phyloP scores from a whole-genome alignment of 371 early-diverging fungal species.

The Lichtheimia ornata region DNA sequence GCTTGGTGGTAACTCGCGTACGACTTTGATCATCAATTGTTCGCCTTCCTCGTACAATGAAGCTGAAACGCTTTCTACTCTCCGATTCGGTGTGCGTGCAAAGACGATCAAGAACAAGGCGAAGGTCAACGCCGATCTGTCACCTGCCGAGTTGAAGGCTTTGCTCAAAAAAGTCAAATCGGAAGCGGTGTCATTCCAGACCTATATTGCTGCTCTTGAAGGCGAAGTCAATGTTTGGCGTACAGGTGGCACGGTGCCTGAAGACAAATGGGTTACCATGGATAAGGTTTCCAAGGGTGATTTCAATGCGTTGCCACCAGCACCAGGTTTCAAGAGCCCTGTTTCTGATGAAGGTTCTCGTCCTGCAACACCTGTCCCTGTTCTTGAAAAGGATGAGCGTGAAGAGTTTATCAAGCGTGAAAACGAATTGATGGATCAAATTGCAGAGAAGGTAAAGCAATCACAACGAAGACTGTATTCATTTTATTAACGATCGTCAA shows the following conservation, averaged over 20 bases:
- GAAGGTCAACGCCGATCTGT: slow-evolving; percentile 93
- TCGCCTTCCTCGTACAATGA: slow-evolving; percentile 95
- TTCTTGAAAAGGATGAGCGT: slow-evolving; percentile 83
- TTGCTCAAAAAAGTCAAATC: slow-evolving; percentile 85
- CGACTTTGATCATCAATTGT: slow-evolving; percentile 95
- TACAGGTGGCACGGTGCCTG: slow-evolving; percentile 72
- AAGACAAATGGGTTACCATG: slow-evolving; percentile 74
- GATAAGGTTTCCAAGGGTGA: slow-evolving; percentile 62
- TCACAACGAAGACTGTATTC: no score
- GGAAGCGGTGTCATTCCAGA: slow-evolving; percentile 77
- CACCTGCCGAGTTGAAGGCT: slow-evolving; percentile 89
- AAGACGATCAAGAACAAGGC: slow-evolving; percentile 99
- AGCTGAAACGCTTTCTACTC: slow-evolving; percentile 91
- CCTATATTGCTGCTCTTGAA: slow-evolving; percentile 80
- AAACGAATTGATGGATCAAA: slow-evolving; percentile 88
- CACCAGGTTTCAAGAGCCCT: slow-evolving; percentile 54
- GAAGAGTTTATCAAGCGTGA: slow-evolving; percentile 92
- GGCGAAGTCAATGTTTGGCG: slow-evolving; percentile 90
- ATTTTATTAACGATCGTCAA: no score
- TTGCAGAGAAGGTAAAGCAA: slow-evolving; percentile 70
- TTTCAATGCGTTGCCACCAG: slow-evolving; percentile 40
- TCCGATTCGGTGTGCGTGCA: slow-evolving; percentile 96
- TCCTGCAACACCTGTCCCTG: slow-evolving; percentile 75
- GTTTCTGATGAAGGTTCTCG: slow-evolving; percentile 54
- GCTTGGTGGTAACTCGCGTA: slow-evolving; percentile 95